Percentiles rank a stretch among this genome's conserved stretches.
Evolutionary conservation across 2,329 filamentous ascomycete species (phyloP).

Genomic region (Blastomyces parvus): DNA sequence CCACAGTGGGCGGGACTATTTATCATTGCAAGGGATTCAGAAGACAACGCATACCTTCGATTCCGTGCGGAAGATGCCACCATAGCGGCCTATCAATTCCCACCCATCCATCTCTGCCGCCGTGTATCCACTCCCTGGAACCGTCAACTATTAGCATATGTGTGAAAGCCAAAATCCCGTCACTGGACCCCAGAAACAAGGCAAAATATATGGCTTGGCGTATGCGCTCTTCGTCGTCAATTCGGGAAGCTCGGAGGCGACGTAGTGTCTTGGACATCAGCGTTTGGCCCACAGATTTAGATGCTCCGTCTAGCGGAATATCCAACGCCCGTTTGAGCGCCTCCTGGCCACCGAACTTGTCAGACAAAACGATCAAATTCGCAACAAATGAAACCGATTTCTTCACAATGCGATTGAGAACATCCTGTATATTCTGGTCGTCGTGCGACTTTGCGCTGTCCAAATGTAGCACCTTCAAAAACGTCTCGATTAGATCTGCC

Average conservation of each 20-base stretch:
- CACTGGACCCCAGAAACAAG: constrained; percentile 23
- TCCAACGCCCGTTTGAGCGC: constrained; percentile 4
- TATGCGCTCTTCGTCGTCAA: constrained; percentile 30
- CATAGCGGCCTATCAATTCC: constrained; percentile 23
- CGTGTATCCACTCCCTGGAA: constrained; percentile 29
- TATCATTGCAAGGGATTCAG: background rate
- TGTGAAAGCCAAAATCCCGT: constrained; percentile 24
- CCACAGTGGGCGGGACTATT: constrained; percentile 8
- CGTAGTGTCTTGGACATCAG: constrained; percentile 21
- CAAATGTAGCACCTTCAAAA: constrained; percentile 11
- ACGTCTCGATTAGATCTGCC: constrained; percentile 9
- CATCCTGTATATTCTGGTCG: background rate
- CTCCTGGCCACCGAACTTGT: constrained; percentile 11
- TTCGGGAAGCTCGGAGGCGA: constrained; percentile 21
- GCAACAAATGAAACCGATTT: constrained; percentile 12
- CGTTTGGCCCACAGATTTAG: constrained; percentile 21
- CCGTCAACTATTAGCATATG: constrained; percentile 30
- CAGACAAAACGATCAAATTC: constrained; percentile 12
- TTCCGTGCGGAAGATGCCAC: constrained; percentile 29
- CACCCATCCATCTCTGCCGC: constrained; percentile 18
- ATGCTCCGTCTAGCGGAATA: background rate
- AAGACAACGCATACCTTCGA: constrained; percentile 30
- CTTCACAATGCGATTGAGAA: constrained; percentile 7
- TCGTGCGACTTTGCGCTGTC: background rate
- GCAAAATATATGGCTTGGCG: constrained; percentile 34